Evolutionary conservation across 2,329 filamentous ascomycete species (phyloP).

Genomic region (Escovopsis sp.): DNA sequence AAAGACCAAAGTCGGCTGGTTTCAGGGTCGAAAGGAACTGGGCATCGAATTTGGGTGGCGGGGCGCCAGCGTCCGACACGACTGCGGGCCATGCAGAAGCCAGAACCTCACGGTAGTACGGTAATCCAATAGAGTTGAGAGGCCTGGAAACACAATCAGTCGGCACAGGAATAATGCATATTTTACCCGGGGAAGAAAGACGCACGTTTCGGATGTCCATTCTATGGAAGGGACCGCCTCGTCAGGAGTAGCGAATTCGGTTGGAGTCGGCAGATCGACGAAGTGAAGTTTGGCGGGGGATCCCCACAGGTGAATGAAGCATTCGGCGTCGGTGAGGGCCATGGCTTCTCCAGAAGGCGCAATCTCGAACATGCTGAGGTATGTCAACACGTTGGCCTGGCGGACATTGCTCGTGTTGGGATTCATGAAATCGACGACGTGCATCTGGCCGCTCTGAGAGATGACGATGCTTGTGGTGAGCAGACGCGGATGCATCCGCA

Average conservation of each 20-base stretch:
- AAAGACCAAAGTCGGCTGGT: slow-evolving; percentile 59
- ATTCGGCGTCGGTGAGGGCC: slow-evolving; percentile 65
- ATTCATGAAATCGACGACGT: slow-evolving; percentile 91
- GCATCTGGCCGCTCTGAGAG: slow-evolving; percentile 83
- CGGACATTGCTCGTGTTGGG: slow-evolving; percentile 75
- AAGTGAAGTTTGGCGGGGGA: slow-evolving; percentile 77
- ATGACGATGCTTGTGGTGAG: slow-evolving; percentile 89
- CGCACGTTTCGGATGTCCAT: slow-evolving; percentile 57
- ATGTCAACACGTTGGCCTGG: slow-evolving; percentile 63
- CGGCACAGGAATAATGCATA: slow-evolving; percentile 2
- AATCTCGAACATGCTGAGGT: slow-evolving; percentile 69
- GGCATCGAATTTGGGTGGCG: slow-evolving; percentile 59
- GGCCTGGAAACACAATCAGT: slow-evolving; percentile 34
- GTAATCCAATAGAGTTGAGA: slow-evolving; percentile 75
- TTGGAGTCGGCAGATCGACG: slow-evolving; percentile 63
- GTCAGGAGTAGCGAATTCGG: slow-evolving; percentile 59
- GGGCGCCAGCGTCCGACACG: slow-evolving; percentile 72
- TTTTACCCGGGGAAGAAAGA: slow-evolving; percentile 2
- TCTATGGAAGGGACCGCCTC: slow-evolving; percentile 45
- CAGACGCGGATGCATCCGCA: slow-evolving; percentile 92
- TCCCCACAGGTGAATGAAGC: slow-evolving; percentile 73
- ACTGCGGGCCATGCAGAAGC: slow-evolving; percentile 85
- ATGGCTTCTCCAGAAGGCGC: slow-evolving; percentile 79
- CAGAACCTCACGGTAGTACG: slow-evolving; percentile 78
- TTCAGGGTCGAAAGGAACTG: slow-evolving; percentile 55